Base-by-base conservation (phyloP, 805 yeast genomes). In the Saccharomycopsis sp. region DNA sequence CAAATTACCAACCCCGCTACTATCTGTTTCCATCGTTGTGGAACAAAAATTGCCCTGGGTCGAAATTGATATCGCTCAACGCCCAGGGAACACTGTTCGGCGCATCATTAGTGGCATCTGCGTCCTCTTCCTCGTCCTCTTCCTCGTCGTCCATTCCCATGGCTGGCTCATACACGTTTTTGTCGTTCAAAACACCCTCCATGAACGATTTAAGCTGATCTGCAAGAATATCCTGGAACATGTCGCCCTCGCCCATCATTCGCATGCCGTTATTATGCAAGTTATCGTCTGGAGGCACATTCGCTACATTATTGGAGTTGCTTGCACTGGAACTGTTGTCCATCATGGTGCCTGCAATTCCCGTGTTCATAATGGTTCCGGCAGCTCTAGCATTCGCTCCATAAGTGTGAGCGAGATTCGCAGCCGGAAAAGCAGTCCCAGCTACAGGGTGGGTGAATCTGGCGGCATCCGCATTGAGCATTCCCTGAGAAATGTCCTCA, bases 141-240 rank as follows among this genome's bases (percentile, higher is more conserved):
- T 44, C 48, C 4, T 44, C 48, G 5, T 44, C 48, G 4, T 44
- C 48, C 21, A 16, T 18, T 16, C 12, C 48, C 18, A 44, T 44
- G 8, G 48, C 21, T 44, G 48, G 48, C 48, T 44, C 48, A 12
- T 44, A 44, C 4, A 44, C 48, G 16, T 44, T 44, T 44, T 44
- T 44, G 12, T 44, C 48, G 21, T 44, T 44, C 48, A 44, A 44
- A 12, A 44, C 48, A 44, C 48, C 48, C 16, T 44, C 48, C 48
- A 44, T 44, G 48, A 44, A 44, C 48, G 48, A 44, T 44, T 44
- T 44, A 8, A 44, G 21, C 21, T 44, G 48, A 18, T 44, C 48
- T 4, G 48, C 21, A 8, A 44, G 21, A 16, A 44, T 44, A 18
- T 44, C 48, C 21, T 44, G 48, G 12, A 44, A 44, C 21, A 44